Evolutionary conservation across 257 asterid genomes (phyloP).

Genomic region (Fraxinus anomala): DNA sequence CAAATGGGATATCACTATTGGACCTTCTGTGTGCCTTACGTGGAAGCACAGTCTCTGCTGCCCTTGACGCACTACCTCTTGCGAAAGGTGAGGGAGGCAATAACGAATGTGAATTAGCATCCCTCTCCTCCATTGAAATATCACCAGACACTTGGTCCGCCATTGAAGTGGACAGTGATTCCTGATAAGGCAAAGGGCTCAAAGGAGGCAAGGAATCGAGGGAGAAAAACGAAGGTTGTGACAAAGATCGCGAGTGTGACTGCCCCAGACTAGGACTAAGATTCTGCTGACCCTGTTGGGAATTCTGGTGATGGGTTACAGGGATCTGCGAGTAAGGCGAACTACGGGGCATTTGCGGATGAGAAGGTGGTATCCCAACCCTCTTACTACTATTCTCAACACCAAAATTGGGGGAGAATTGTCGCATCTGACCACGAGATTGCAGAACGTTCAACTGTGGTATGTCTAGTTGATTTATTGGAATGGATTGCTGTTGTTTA

Average conservation of each 20-base stretch:
- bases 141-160: conserved; percentile 48
- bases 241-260: conserved; percentile 68
- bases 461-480: conserved; percentile 58
- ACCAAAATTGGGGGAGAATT: conserved; percentile 52
- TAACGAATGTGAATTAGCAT: conserved; percentile 48
- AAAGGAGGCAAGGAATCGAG: conserved; percentile 89
- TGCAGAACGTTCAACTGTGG: conserved; percentile 64
- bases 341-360: conserved; percentile 87
- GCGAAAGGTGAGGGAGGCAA: conserved; percentile 71
- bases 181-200: conserved; percentile 76
- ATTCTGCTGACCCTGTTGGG: conserved; percentile 62
- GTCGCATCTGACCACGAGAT: conserved; percentile 65
- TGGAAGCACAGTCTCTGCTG: conserved; percentile 58
- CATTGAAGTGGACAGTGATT: conserved; percentile 37
- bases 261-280: conserved; percentile 52
- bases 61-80: conserved; percentile 47
- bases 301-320: conserved; percentile 47
- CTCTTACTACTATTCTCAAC: conserved; percentile 56
- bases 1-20: conserved; percentile 61
- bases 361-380: conserved; percentile 91
- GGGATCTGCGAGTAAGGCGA: conserved; percentile 92
- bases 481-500: conserved; percentile 41
- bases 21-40: conserved; percentile 62
- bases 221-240: conserved; percentile 78
- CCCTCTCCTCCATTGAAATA: conserved; percentile 70